Conservation (phyloP, 2,329 filamentous ascomycete species). For the Sporothrix schenckii region DNA sequence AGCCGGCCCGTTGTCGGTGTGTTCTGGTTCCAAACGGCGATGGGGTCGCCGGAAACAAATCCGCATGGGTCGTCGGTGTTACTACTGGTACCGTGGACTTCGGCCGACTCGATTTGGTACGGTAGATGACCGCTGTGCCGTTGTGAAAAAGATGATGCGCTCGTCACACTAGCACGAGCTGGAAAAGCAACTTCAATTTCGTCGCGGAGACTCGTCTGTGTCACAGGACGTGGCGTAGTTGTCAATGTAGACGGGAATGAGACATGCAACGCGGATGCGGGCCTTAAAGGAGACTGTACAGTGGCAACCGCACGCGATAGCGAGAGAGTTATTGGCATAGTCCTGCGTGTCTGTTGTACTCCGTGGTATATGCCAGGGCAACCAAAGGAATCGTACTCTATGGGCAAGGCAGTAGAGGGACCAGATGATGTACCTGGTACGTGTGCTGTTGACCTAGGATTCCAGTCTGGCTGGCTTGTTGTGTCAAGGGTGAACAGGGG, state of each 20-base stretch:
- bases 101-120: constrained; percentile 40
- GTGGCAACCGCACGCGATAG: constrained; percentile 20
- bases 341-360: constrained; percentile 40
- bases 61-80: constrained; percentile 36
- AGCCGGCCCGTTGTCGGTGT: constrained; percentile 29
- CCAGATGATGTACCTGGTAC: constrained; percentile 47
- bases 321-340: not conserved
- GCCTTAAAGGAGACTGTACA: constrained; percentile 40
- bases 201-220: constrained; percentile 42
- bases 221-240: constrained; percentile 35
- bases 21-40: constrained; percentile 45
- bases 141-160: constrained; percentile 49
- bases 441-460: constrained; percentile 47
- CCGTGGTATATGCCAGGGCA: constrained; percentile 52
- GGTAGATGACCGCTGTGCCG: constrained; percentile 45
- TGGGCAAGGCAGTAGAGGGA: constrained; percentile 52
- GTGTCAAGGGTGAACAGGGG: constrained; percentile 47
- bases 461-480: constrained; percentile 52
- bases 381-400: constrained; percentile 57
- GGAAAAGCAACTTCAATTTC: constrained; percentile 45
- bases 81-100: constrained; percentile 40
- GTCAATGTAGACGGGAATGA: constrained; percentile 39
- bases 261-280: constrained; percentile 41
- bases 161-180: constrained; percentile 46
- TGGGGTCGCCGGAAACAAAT: constrained; percentile 47